A percentile compares a stretch with the other conserved stretches of the same genome.
These are phyloP conservation scores for Phialophora chinensis DNA, from an alignment of 2,329 filamentous ascomycete genomes.

Conservation along the genomic window DNA sequence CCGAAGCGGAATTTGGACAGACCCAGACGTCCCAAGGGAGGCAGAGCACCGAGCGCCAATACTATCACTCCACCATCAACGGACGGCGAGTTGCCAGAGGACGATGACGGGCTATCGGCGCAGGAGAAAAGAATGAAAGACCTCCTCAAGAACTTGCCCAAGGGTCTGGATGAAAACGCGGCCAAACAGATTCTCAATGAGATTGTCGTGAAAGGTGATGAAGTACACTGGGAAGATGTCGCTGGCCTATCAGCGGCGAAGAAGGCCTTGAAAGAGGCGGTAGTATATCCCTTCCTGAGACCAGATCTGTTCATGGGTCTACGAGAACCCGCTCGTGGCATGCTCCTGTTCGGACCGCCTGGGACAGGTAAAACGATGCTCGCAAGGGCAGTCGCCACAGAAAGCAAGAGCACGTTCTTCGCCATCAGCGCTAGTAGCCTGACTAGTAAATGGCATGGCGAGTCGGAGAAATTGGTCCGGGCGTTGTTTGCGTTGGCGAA, in stretches of 20 bases:
- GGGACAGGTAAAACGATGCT: conserved; percentile 99
- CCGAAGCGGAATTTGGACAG: conserved; percentile 28
- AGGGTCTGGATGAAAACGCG: conserved; percentile 79
- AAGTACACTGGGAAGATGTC: conserved; percentile 93
- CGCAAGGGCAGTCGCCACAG: conserved; percentile 89
- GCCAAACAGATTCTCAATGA: conserved; percentile 95
- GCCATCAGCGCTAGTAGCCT: conserved; percentile 93
- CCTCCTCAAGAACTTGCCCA: conserved; percentile 77
- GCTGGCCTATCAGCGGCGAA: conserved; percentile 91
- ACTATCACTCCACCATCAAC: conserved; percentile 56
- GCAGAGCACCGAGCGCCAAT: conserved; percentile 46
- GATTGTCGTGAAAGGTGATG: conserved; percentile 90
- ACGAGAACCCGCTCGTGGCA: conserved; percentile 89
- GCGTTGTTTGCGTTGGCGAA: conserved; percentile 92
- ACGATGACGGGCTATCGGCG: conserved; percentile 54
- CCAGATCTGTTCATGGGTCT: conserved; percentile 96
- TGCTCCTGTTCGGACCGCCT: conserved; percentile 94
- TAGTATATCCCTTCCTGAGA: conserved; percentile 94
- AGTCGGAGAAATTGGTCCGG: conserved; percentile 93
- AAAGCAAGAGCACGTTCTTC: conserved; percentile 94
- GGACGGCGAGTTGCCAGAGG: conserved; percentile 57
- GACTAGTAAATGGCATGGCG: conserved; percentile 94
- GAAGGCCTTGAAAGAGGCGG: conserved; percentile 87
- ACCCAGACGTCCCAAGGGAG: conserved; percentile 34
- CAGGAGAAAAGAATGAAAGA: conserved; percentile 64